These are phyloP conservation scores for Gentiana straminea DNA, from an alignment of 257 asterid species.

Conservation along the genomic window DNA sequence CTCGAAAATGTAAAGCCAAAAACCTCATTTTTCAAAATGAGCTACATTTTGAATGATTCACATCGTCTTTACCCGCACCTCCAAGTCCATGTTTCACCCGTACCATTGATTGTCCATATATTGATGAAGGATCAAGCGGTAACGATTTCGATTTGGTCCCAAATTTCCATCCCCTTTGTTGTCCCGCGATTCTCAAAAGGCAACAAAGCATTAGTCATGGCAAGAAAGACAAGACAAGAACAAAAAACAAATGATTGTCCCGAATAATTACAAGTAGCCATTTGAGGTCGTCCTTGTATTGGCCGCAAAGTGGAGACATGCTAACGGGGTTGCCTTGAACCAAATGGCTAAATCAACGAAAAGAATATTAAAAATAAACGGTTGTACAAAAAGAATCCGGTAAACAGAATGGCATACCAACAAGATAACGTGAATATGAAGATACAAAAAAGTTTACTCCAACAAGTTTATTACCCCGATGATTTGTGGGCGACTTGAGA, in stretches of 20 bases:
- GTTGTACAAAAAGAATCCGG: not conserved
- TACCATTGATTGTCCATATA: constrained; percentile 88
- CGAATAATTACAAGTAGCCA: constrained; percentile 47
- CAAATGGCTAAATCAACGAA: constrained; percentile 70
- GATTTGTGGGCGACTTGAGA: constrained; percentile 81
- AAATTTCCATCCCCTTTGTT: constrained; percentile 64
- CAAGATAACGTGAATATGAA: not conserved
- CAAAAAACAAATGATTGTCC: not conserved
- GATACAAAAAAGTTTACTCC: not conserved
- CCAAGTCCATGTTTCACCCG: constrained; percentile 92
- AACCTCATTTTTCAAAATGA: too few relatives aligned
- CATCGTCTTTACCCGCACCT: constrained; percentile 53
- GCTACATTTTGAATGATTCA: too few relatives aligned
- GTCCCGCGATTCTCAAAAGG: constrained; percentile 39
- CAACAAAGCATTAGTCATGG: not conserved
- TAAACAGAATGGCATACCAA: not conserved
- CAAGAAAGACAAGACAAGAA: constrained; percentile 4
- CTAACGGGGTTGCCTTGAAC: constrained; percentile 79
- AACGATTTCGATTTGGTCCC: constrained; percentile 62
- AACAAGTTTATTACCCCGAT: constrained; percentile 57
- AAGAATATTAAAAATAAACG: constrained; percentile 2
- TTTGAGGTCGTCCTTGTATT: constrained; percentile 91
- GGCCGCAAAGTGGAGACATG: constrained; percentile 94
- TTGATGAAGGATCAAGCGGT: constrained; percentile 89
- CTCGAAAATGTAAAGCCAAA: too few relatives aligned